Conservation (phyloP, 2,329 filamentous ascomycete species). For the Fusarium mangiferae region DNA sequence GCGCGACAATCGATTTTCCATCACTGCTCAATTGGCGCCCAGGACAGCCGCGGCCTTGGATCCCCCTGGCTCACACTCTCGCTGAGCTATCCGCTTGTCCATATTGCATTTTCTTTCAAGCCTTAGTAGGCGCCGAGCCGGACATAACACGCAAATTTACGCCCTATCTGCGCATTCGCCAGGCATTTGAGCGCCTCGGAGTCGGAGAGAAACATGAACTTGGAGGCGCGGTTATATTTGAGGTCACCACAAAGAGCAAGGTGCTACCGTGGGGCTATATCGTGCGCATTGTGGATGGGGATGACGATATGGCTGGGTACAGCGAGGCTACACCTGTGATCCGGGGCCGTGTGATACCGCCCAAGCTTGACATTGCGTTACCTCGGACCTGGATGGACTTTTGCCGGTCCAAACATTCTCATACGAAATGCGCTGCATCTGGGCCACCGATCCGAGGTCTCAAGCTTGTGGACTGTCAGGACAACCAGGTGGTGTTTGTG, state of each 20-base stretch:
- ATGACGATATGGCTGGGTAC: conserved; percentile 38
- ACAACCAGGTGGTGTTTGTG: conserved; percentile 44
- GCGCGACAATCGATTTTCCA: conserved; percentile 51
- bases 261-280: conserved; percentile 52
- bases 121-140: conserved; percentile 46
- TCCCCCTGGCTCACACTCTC: conserved; percentile 49
- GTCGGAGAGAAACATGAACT: conserved; percentile 52
- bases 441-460: conserved; percentile 42
- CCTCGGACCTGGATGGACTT: conserved; percentile 50
- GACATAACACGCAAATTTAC: conserved; percentile 50
- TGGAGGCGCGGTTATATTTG: conserved; percentile 49
- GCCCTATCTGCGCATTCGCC: conserved; percentile 52
- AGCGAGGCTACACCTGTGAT: conserved; percentile 37
- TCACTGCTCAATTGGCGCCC: conserved; percentile 50
- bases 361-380: conserved; percentile 45
- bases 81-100: conserved; percentile 47
- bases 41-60: conserved; percentile 51
- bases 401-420: conserved; percentile 46
- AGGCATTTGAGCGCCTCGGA: conserved; percentile 52
- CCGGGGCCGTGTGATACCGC: conserved; percentile 48
- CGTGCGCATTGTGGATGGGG: conserved; percentile 44
- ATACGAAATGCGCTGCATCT: conserved; percentile 34
- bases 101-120: conserved; percentile 53
- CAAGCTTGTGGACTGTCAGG: conserved; percentile 48
- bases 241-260: conserved; percentile 51